phyloP scores from a whole-genome alignment of 1,139 yeast genomes.

The Suhomyces terraborum region DNA sequence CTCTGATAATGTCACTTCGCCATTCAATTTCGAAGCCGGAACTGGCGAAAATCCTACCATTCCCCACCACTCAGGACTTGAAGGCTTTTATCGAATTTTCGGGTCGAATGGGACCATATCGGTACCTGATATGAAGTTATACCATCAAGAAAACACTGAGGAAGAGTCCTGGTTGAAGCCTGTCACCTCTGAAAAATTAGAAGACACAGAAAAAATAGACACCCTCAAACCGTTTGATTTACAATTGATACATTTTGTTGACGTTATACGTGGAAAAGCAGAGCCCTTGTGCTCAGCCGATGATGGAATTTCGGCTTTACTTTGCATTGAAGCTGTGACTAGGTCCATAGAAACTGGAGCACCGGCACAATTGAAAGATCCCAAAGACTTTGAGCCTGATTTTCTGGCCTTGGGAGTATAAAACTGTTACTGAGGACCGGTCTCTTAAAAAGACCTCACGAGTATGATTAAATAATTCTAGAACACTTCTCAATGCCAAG shows the following conservation, averaged over 20 bases:
- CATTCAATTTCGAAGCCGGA: conserved; percentile 43
- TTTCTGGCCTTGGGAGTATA: conserved; percentile 4
- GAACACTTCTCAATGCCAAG: no score
- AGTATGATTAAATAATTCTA: no score
- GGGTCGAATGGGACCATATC: conserved; percentile 42
- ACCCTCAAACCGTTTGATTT: conserved; percentile 34
- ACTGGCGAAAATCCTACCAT: conserved; percentile 47
- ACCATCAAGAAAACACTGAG: conserved; percentile 33
- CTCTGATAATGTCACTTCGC: conserved; percentile 41
- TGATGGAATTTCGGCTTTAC: conserved; percentile 42
- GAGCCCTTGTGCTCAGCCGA: conserved; percentile 39
- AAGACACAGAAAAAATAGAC: conserved; percentile 17
- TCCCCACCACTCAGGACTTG: conserved; percentile 30
- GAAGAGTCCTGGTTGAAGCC: conserved; percentile 26
- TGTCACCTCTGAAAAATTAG: conserved; percentile 18
- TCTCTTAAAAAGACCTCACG: no score
- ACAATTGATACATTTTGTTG: conserved; percentile 40
- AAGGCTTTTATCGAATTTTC: conserved; percentile 41
- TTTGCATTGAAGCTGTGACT: conserved; percentile 25
- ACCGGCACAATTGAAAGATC: conserved; percentile 20
- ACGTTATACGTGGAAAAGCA: conserved; percentile 32
- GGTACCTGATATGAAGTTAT: conserved; percentile 39
- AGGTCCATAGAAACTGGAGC: conserved; percentile 22
- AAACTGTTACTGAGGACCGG: no score
- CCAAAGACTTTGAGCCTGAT: conserved; percentile 17